Evolutionary conservation across 352 stramenopile species (phyloP).

Genomic region (Globisporangium cylindrosporum): DNA sequence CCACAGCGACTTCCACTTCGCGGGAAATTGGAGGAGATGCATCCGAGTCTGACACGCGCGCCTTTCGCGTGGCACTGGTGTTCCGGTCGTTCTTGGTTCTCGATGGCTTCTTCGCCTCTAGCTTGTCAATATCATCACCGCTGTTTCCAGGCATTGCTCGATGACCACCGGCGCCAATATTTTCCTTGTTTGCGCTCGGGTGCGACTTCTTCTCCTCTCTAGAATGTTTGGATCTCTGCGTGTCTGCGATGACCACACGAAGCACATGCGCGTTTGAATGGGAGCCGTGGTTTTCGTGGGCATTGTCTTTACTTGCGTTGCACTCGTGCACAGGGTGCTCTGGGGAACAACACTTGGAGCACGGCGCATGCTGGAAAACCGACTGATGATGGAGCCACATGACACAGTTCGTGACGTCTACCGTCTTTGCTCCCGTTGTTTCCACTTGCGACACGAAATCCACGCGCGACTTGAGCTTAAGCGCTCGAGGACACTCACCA

Average conservation of each 20-base stretch:
- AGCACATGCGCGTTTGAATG: constrained; percentile 1
- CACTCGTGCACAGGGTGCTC: constrained; percentile 8
- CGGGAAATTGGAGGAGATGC: no score
- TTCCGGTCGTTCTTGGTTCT: neutral
- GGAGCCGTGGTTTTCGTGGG: neutral
- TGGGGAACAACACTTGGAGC: constrained; percentile 14
- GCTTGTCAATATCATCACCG: neutral
- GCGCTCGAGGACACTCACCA: constrained; percentile 26
- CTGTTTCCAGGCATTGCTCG: neutral
- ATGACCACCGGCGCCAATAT: neutral
- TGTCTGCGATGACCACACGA: neutral
- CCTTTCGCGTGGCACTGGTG: neutral
- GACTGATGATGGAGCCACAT: constrained; percentile 52
- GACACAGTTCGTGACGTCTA: neutral
- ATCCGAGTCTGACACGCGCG: neutral
- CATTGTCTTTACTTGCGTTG: neutral
- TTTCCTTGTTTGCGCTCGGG: constrained; percentile 4
- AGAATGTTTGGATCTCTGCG: neutral
- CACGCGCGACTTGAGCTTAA: constrained; percentile 35
- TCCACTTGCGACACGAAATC: constrained; percentile 35
- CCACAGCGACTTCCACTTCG: neutral
- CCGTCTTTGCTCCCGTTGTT: constrained; percentile 10
- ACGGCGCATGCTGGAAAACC: constrained; percentile 18
- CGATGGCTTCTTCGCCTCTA: neutral
- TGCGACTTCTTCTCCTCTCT: neutral